These are phyloP conservation scores for Nicotiana obtusifolia DNA, from an alignment of 257 asterid genomes.

Conservation along the genomic window DNA sequence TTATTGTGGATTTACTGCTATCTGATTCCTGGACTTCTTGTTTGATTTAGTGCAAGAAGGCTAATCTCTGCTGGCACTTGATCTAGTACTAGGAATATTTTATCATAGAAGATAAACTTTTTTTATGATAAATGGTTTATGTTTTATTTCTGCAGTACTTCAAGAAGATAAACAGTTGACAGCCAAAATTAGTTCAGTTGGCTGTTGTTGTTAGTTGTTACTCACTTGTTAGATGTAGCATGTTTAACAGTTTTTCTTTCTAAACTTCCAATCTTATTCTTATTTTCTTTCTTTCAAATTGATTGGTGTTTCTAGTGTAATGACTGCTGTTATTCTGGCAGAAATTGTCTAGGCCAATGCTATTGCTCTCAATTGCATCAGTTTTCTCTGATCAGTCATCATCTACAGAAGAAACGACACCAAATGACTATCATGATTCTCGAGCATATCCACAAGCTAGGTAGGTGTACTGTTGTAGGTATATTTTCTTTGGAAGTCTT, in stretches of 20 bases:
- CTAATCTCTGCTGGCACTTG: not conserved
- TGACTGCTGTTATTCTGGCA: constrained; percentile 15
- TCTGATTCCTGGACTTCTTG: not conserved
- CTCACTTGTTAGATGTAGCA: not conserved
- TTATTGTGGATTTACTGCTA: not conserved
- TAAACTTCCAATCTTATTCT: not conserved
- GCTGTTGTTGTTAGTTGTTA: too few relatives aligned
- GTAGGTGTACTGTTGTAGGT: not conserved
- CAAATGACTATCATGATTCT: constrained; percentile 9
- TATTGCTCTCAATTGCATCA: constrained; percentile 39
- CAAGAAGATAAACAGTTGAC: not conserved
- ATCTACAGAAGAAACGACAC: constrained; percentile 11
- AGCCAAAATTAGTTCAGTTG: not conserved
- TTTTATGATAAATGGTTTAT: not conserved
- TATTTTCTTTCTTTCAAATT: not conserved
- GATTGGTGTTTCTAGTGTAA: not conserved
- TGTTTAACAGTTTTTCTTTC: not conserved
- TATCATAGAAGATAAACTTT: not conserved
- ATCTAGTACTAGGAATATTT: not conserved
- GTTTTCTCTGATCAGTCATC: constrained; percentile 29
- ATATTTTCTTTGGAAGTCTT: not conserved
- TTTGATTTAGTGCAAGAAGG: not conserved
- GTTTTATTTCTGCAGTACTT: not conserved
- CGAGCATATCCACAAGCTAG: constrained; percentile 14
- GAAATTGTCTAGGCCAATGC: constrained; percentile 45